A percentile compares a stretch with the other conserved stretches of the same genome.
These are phyloP conservation scores for Trichoderma sp. DNA, from an alignment of 2,329 filamentous ascomycete species.

Conservation along the genomic window DNA sequence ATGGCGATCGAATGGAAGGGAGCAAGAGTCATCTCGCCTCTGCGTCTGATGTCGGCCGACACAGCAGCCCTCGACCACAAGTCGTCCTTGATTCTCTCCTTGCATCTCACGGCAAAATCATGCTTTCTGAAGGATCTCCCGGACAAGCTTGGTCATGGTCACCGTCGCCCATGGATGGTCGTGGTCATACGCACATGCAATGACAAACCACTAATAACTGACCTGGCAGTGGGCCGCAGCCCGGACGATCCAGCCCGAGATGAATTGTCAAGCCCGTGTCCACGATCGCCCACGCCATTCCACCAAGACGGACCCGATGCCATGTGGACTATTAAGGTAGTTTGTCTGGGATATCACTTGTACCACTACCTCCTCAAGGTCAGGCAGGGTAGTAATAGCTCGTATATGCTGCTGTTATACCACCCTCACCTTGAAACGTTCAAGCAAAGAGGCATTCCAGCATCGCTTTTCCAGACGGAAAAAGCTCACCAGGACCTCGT, in stretches of 20 bases:
- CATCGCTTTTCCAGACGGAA: too few species aligned
- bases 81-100: background rate
- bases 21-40: constrained; percentile 12
- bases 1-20: constrained; percentile 4
- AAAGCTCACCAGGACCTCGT: too few species aligned
- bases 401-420: background rate
- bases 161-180: too few species aligned
- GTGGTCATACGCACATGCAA: too few species aligned
- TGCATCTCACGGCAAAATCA: constrained; percentile 18
- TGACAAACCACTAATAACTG: background rate
- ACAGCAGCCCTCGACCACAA: constrained; percentile 6
- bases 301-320: constrained; percentile 5
- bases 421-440: too few species aligned
- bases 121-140: background rate
- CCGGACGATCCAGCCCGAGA: constrained; percentile 10
- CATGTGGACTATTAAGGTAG: constrained; percentile 1
- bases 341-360: background rate
- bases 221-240: background rate
- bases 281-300: background rate
- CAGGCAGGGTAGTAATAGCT: background rate
- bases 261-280: background rate
- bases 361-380: too few species aligned
- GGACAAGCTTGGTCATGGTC: background rate
- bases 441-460: too few species aligned
- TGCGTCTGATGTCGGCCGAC: background rate